phyloP scores from a whole-genome alignment of 345 rosid genomes.

The Brassica incana region DNA sequence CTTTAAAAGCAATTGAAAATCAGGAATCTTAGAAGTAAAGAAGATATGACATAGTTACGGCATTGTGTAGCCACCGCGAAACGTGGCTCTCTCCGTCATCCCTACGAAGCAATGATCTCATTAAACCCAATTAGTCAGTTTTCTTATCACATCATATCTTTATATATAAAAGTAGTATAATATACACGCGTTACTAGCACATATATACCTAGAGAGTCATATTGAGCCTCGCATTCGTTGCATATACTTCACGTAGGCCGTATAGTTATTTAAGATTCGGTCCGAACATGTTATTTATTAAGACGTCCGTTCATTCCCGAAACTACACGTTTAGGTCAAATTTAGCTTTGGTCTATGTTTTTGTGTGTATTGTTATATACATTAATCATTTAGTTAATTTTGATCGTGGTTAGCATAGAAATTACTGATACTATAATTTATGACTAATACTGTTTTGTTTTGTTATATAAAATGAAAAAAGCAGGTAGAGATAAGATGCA shows the following conservation, averaged over 20 bases:
- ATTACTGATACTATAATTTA: background rate
- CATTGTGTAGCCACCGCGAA: conserved; percentile 36
- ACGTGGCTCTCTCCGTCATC: conserved; percentile 36
- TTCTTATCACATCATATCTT: too few relatives aligned
- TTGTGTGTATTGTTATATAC: background rate
- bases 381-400: too few relatives aligned
- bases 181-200: too few relatives aligned
- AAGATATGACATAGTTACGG: conserved; percentile 38
- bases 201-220: too few relatives aligned
- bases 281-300: too few relatives aligned
- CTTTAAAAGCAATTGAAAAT: conserved; percentile 28
- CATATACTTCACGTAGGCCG: too few relatives aligned
- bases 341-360: too few relatives aligned
- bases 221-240: too few relatives aligned
- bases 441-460: background rate
- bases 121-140: background rate
- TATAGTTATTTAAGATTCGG: too few relatives aligned
- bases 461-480: background rate
- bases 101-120: conserved; percentile 43
- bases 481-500: conserved; percentile 95
- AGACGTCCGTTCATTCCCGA: too few relatives aligned
- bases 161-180: too few relatives aligned
- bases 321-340: too few relatives aligned
- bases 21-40: conserved; percentile 40
- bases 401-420: background rate